Evolutionary conservation across 2,329 filamentous ascomycete species (phyloP).

Genomic region (Neofusicoccum kwambonambiense): DNA sequence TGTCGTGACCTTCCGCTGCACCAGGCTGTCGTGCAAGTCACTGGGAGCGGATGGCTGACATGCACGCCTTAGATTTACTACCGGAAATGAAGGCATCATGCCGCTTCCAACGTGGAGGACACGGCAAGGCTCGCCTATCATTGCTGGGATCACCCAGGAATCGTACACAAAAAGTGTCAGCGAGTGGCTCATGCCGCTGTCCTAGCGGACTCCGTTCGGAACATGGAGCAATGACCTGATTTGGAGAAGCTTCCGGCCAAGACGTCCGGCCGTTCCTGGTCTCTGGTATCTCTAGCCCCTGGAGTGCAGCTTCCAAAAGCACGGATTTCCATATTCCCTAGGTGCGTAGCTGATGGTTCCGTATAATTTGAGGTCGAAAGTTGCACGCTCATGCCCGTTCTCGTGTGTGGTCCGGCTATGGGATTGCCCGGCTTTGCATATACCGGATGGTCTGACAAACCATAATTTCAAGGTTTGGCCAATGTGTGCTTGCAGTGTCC

Average conservation of each 20-base stretch:
- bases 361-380: neutral
- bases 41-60: constrained; percentile 23
- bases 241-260: neutral
- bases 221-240: neutral
- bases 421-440: neutral
- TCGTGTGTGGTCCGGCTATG: neutral
- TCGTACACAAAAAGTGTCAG: neutral
- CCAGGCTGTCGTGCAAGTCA: neutral
- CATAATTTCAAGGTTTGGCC: neutral
- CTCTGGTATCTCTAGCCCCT: neutral
- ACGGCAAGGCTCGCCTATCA: neutral
- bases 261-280: neutral
- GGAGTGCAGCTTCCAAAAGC: neutral
- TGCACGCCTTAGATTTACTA: constrained; percentile 44
- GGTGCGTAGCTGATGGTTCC: neutral
- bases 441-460: neutral
- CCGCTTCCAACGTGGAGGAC: neutral
- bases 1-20: constrained; percentile 22
- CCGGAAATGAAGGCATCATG: constrained; percentile 37
- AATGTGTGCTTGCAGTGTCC: neutral
- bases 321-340: neutral
- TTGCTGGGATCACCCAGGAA: neutral
- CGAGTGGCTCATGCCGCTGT: neutral
- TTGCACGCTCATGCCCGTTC: neutral
- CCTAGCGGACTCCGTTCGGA: neutral